Evolutionary conservation across 768 basidiomycete genomes (phyloP), one percentile per base, ranked within the genome.

Genomic region (Phylloporus arenicola): DNA sequence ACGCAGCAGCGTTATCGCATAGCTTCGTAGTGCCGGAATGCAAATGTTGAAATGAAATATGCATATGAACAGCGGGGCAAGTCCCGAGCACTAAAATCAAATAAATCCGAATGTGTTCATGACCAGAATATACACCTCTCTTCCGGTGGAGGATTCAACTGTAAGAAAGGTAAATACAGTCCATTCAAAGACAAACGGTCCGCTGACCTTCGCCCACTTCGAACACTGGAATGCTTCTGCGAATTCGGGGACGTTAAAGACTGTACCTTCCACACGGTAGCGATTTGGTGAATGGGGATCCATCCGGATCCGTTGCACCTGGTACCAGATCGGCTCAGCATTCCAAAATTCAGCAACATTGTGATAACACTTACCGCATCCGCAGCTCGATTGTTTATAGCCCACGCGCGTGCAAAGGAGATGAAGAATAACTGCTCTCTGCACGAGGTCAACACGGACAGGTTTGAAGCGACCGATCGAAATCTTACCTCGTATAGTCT

Each of bases 341-440:
- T 13, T 43, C 34, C 22, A 10, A 22, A 14, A 13, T 31, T 49
- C 27, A 54, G 29, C 20, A 42, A 40, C 25, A 33, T 25, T 39
- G 14, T 24, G 42, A 22, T 34, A 13, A 35, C 6, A 73, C 81
- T 55, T 57, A 88, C 86, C 22, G 86, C 86, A 24, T 86, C 80
- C 39, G 81, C 84, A 22, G 88, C 79, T 55, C 86, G 90, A 68
- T 85, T 87, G 58, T 82, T 83, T 61, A 81, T 77, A 0, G 85
- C 90, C 91, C 91, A 95, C n/a, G 87, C 82, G 24, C 87, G 80
- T 13, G 81, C 93, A 61, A 89, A 94, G 2, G 90, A 80, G 48
- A 97, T 81, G 75, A 96, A 97, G 73, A 97, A 97, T 25, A 97
- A 70, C 72, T 97, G 94, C 35, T 96, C 94, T 51, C 87, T 88